Evolutionary conservation across 345 rosid species (phyloP).

Genomic region (Lepidium africanum): DNA sequence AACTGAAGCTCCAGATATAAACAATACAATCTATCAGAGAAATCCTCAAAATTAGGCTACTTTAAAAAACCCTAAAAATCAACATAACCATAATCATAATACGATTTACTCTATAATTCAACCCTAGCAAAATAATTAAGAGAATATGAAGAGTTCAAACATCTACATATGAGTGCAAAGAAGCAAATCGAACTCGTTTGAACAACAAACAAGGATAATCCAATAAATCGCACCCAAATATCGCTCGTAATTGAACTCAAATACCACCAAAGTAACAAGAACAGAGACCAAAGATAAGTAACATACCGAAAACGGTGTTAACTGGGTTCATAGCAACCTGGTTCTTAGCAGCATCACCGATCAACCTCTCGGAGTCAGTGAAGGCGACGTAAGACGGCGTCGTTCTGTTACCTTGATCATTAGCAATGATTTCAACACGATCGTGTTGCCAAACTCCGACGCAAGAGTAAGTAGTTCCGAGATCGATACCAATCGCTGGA

Average conservation of each 20-base stretch:
- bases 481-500: conserved; percentile 31
- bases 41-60: too few species aligned
- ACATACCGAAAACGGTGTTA: conserved; percentile 43
- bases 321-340: conserved; percentile 41
- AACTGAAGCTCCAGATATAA: background rate
- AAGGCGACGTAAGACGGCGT: conserved; percentile 34
- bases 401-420: conserved; percentile 31
- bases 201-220: too few species aligned
- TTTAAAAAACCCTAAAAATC: too few species aligned
- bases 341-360: conserved; percentile 42
- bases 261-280: background rate
- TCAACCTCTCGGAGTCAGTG: conserved; percentile 33
- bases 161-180: too few species aligned
- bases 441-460: conserved; percentile 36
- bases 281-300: background rate
- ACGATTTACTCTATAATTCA: too few species aligned
- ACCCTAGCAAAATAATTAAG: too few species aligned
- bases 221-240: background rate
- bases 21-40: background rate
- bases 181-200: too few species aligned
- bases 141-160: too few species aligned
- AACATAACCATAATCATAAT: too few species aligned
- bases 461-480: conserved; percentile 31
- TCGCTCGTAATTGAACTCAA: background rate
- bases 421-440: conserved; percentile 33